Base-by-base conservation (phyloP, 2,329 filamentous ascomycete genomes). In the Neophaeococcomyces aloes region DNA sequence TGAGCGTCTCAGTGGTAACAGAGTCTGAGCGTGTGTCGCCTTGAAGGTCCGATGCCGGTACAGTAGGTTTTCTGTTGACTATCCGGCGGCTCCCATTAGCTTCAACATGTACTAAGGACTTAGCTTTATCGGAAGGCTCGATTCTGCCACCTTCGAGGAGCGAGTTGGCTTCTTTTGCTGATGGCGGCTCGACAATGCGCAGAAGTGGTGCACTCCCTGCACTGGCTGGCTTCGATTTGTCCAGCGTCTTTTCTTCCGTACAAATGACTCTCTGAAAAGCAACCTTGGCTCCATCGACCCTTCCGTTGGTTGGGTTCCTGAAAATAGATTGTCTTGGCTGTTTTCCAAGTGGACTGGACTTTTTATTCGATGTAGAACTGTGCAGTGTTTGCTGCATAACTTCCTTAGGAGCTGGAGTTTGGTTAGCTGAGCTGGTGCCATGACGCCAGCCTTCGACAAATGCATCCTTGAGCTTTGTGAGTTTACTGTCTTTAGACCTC, bases 371-470 rank as follows among this genome's bases (percentile, higher is more conserved):
- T 2, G 38, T 27, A 11, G 38, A 13, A 5, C 32, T 29, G 11
- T 29, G 38, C 13, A 41, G 14, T 5, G 38, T 41, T 18, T 23
- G 13, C 29, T 23, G 32, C 27, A 41, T 23, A 8, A 13, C 14
- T n/a, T 41, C 29, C 14, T 32, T 5, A 7, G 18, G n/a, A n/a
- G 3, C 18, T 13, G 15, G 17, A n/a, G 27, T 18, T 10, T 17
- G 8, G 6, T 40, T 47, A 7, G 46, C 36, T 21, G 45, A 19
- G 38, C 45, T 53, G 8, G 34, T 38, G 15, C 42, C 44, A 23
- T 42, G 46, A 13, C 39, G 30, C 15, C 37, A 34, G 7, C 30
- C 19, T 38, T 23, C 8, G 33, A 41, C 47, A 7, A 45, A 36
- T 10, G 43, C 46, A 17, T 31, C 27, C 23, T 33, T 49, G 14